Percentiles rank a stretch among this genome's conserved stretches.
Conservation (phyloP, 2,329 filamentous ascomycete genomes). For the Colletotrichum liaoningense region DNA sequence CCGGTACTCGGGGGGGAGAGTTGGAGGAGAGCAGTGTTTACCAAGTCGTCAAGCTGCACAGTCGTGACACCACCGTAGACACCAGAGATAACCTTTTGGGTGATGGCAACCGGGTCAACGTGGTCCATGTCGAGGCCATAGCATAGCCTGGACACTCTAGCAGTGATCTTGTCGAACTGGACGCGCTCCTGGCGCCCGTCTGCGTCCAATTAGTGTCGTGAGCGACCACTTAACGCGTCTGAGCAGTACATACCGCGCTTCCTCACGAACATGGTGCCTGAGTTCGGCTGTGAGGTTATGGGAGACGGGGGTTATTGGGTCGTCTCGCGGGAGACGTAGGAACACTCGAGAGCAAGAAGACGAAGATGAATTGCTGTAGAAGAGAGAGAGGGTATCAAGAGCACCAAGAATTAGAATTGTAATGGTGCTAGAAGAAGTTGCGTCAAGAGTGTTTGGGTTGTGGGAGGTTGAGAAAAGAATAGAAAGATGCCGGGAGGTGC, state of each 20-base stretch:
- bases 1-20: neutral
- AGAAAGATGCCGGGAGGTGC: constrained; percentile 22
- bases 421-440: constrained; percentile 1
- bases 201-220: constrained; percentile 48
- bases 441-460: constrained; percentile 22
- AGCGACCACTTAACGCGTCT: neutral
- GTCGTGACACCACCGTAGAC: constrained; percentile 99
- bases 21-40: constrained; percentile 61
- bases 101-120: constrained; percentile 97
- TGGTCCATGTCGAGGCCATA: constrained; percentile 96
- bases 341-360: constrained; percentile 1
- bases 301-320: neutral
- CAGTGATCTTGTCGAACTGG: constrained; percentile 99
- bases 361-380: neutral
- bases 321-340: neutral
- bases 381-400: constrained; percentile 18
- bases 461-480: constrained; percentile 17
- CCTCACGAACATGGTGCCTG: constrained; percentile 68
- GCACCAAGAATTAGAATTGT: constrained; percentile 9
- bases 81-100: constrained; percentile 98
- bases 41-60: constrained; percentile 94
- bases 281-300: constrained; percentile 9
- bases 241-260: constrained; percentile 66
- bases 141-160: constrained; percentile 95
- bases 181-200: constrained; percentile 99